Conservation (phyloP, 306 rosid species). For the Vigna reflexopilosa region DNA sequence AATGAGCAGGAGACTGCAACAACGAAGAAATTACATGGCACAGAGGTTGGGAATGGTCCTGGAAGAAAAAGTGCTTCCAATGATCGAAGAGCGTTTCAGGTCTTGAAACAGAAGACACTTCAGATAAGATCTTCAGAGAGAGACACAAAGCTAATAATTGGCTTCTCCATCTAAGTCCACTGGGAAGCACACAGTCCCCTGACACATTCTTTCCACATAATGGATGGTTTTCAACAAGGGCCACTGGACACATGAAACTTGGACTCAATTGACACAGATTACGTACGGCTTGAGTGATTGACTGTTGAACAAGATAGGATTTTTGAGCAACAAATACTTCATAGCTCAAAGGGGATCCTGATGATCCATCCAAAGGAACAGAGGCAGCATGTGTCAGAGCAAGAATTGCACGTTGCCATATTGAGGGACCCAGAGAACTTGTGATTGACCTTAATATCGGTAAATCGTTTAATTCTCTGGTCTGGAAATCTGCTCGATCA, state of each 20-base stretch:
- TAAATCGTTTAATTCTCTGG: slow-evolving; percentile 49
- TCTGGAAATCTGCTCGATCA: slow-evolving; percentile 59
- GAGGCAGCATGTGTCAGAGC: slow-evolving; percentile 70
- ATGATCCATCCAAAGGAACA: slow-evolving; percentile 57
- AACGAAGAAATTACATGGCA: slow-evolving; percentile 50
- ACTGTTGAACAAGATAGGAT: slow-evolving; percentile 56
- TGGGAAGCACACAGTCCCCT: slow-evolving; percentile 48
- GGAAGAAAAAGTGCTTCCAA: slow-evolving; percentile 44
- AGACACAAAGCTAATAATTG: slow-evolving; percentile 59
- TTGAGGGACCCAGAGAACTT: slow-evolving; percentile 51
- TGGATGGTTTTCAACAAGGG: slow-evolving; percentile 66
- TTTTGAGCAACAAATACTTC: slow-evolving; percentile 56
- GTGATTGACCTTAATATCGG: slow-evolving; percentile 61
- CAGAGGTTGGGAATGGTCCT: slow-evolving; percentile 42
- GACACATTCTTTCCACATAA: slow-evolving; percentile 36
- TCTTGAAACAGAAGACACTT: slow-evolving; percentile 42
- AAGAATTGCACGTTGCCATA: slow-evolving; percentile 60
- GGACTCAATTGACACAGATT: slow-evolving; percentile 43
- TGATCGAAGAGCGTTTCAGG: slow-evolving; percentile 43
- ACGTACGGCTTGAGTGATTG: slow-evolving; percentile 53
- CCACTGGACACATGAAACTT: slow-evolving; percentile 52
- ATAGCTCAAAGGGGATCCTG: slow-evolving; percentile 58
- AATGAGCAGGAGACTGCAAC: slow-evolving; percentile 53
- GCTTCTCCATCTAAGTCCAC: slow-evolving; percentile 56
- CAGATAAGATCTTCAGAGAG: slow-evolving; percentile 54